These are phyloP conservation scores for Epichloe brachyelytri DNA, from an alignment of 2,329 filamentous ascomycete species.

Conservation along the genomic window DNA sequence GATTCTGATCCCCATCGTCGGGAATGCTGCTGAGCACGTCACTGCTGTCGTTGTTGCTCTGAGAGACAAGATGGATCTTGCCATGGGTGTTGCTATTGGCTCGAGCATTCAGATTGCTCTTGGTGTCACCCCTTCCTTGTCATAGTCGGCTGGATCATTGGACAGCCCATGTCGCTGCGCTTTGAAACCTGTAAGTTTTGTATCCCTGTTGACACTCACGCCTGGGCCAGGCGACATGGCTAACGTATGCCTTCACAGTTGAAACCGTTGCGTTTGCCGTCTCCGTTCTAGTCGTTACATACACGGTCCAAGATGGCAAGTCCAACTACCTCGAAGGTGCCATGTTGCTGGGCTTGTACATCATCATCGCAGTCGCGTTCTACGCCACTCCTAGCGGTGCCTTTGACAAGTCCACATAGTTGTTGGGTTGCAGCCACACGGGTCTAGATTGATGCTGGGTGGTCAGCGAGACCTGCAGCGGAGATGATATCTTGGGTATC, in stretches of 20 bases:
- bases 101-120: slow-evolving; percentile 74
- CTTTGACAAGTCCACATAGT: slow-evolving; percentile 23
- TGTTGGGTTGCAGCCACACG: background rate
- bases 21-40: slow-evolving; percentile 70
- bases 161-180: slow-evolving; percentile 60
- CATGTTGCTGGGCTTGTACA: slow-evolving; percentile 44
- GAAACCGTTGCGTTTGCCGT: slow-evolving; percentile 69
- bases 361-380: slow-evolving; percentile 49
- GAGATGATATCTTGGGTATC: background rate
- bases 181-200: slow-evolving; percentile 49
- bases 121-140: slow-evolving; percentile 68
- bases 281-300: slow-evolving; percentile 62
- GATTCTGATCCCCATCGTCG: slow-evolving; percentile 67
- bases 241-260: slow-evolving; percentile 25
- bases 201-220: background rate
- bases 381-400: slow-evolving; percentile 39
- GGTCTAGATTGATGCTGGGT: background rate
- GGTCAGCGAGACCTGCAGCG: too few species aligned
- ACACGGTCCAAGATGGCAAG: slow-evolving; percentile 67
- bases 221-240: background rate
- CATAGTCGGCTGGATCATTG: slow-evolving; percentile 67
- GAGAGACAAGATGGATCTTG: slow-evolving; percentile 62
- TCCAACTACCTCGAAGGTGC: slow-evolving; percentile 76
- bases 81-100: slow-evolving; percentile 71
- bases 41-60: slow-evolving; percentile 68